Conservation (phyloP, 352 stramenopile species). For the Phytophthora aleatoria region DNA sequence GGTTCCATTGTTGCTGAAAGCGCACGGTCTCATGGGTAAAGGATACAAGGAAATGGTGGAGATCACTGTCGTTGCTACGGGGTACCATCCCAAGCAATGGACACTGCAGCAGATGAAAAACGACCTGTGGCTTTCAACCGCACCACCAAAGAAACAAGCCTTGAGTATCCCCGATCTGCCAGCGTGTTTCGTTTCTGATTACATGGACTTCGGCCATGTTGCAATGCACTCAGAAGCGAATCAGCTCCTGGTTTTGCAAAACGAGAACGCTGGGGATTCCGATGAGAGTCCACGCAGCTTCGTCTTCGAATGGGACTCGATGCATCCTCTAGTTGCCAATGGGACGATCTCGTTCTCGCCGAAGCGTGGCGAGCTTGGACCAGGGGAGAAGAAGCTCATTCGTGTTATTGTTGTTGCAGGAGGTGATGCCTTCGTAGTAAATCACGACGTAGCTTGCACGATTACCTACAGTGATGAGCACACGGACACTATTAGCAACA, state of each 20-base stretch:
- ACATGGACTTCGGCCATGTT: slow-evolving; percentile 66
- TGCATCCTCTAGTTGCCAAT: slow-evolving; percentile 57
- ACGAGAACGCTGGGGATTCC: slow-evolving; percentile 25
- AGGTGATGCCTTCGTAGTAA: slow-evolving; percentile 58
- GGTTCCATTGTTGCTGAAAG: slow-evolving; percentile 62
- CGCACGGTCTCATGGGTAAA: slow-evolving; percentile 70
- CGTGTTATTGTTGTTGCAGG: slow-evolving; percentile 50
- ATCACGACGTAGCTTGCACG: slow-evolving; percentile 70
- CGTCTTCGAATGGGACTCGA: slow-evolving; percentile 63
- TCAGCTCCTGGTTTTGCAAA: slow-evolving; percentile 60
- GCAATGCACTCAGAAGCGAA: slow-evolving; percentile 51
- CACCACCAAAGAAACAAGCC: slow-evolving; percentile 38
- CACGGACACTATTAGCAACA: slow-evolving; percentile 25
- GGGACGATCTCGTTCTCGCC: slow-evolving; percentile 58
- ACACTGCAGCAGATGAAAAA: slow-evolving; percentile 44
- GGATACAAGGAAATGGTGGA: slow-evolving; percentile 69
- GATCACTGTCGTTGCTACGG: slow-evolving; percentile 62
- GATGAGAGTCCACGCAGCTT: slow-evolving; percentile 20
- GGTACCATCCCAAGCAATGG: slow-evolving; percentile 53
- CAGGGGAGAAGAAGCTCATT: slow-evolving; percentile 57
- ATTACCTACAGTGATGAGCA: slow-evolving; percentile 39
- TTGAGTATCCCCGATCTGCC: slow-evolving; percentile 43
- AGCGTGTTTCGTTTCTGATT: slow-evolving; percentile 56
- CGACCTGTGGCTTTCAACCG: slow-evolving; percentile 20
- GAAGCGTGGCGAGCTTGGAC: slow-evolving; percentile 46